Evolutionary conservation across 2,329 filamentous ascomycete species (phyloP), one percentile per base, ranked within the genome.

Genomic region (Sarocladiaceae sp.): DNA sequence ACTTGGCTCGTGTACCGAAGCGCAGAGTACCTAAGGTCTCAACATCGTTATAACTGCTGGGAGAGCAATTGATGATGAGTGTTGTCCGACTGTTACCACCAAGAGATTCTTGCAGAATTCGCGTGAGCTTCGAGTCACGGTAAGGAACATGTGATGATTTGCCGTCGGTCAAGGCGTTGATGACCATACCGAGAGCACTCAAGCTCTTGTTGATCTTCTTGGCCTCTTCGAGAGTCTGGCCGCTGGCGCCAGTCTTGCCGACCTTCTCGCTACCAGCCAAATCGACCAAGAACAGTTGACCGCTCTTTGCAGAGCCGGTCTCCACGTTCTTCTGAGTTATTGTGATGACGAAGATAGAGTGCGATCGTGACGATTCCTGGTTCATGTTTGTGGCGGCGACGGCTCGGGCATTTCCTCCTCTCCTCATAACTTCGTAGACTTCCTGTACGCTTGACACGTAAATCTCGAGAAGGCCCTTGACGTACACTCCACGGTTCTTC

Each of bases 161-260:
- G 66, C 92, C 93, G 68, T 97, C 94, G 2, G 94, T 97, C 62
- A 99, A 75, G 51, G 92, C 84, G 72, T 97, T 97, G 79, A 99
- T 99, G 74, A 97, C 94, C 92, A 97, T 97, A 63, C 94, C 94
- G 55, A 99, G 80, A 52, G 94, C 92, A 74, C 92, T 97, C 76
- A 99, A 81, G 79, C 91, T 97, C 80, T 97, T 97, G 81, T 99
- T 99, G 80, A 99, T 99, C 80, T 99, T 99, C 79, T 97, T 97
- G 55, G 94, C 94, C 70, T 99, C 94, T 70, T 97, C 94, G 39
- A 99, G 78, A 4, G 93, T 97, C 72, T 97, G 94, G 53, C 94
- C 94, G 67, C 90, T 97, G 56, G 94, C 94, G 61, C 94, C 94
- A 26, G 94, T 99, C 80, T 99, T 97, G 67, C 94, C 93, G 50